A percentile compares a stretch with the other conserved stretches of the same genome.
These are phyloP conservation scores for Mortierella sp. DNA, from an alignment of 371 early-diverging fungal genomes.

Conservation along the genomic window DNA sequence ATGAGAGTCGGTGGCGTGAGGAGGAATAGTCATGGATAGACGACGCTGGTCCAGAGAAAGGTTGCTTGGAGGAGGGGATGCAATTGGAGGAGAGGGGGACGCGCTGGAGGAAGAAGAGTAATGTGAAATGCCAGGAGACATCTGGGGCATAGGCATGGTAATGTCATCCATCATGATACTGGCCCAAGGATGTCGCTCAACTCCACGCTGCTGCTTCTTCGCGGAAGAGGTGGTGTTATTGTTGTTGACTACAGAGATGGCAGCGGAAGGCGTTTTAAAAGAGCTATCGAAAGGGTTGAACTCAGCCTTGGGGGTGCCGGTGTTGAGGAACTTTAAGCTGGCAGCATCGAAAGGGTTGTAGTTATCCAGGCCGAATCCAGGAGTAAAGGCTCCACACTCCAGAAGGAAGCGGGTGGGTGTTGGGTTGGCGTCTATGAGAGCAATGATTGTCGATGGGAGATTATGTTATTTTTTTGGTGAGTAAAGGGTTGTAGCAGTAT, in stretches of 20 bases:
- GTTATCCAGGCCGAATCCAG: conserved; percentile 53
- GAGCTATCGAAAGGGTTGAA: conserved; percentile 49
- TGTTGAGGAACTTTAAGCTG: conserved; percentile 48
- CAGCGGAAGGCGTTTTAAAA: conserved; percentile 24
- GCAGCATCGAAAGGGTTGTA: conserved; percentile 62
- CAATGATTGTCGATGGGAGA: conserved; percentile 15
- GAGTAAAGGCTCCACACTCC: conserved; percentile 62
- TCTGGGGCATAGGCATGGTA: conserved; percentile 32
- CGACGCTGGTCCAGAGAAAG: conserved; percentile 12
- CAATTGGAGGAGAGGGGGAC: conserved; percentile 32
- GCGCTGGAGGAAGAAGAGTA: conserved; percentile 22
- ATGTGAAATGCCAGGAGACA: conserved; percentile 38
- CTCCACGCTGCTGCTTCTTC: conserved; percentile 10
- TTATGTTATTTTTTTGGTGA: not conserved
- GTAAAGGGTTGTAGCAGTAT: not conserved
- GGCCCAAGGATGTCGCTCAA: conserved; percentile 34
- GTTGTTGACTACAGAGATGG: conserved; percentile 1
- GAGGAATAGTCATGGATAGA: conserved; percentile 1
- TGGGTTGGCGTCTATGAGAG: conserved; percentile 41
- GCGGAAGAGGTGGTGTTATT: not conserved
- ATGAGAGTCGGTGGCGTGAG: not conserved
- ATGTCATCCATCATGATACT: conserved; percentile 31
- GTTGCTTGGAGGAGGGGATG: conserved; percentile 18
- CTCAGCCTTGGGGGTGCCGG: conserved; percentile 47
- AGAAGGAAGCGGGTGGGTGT: conserved; percentile 65